phyloP scores from a whole-genome alignment of 2,329 filamentous ascomycete species.

The Cryoendolithus antarcticus region DNA sequence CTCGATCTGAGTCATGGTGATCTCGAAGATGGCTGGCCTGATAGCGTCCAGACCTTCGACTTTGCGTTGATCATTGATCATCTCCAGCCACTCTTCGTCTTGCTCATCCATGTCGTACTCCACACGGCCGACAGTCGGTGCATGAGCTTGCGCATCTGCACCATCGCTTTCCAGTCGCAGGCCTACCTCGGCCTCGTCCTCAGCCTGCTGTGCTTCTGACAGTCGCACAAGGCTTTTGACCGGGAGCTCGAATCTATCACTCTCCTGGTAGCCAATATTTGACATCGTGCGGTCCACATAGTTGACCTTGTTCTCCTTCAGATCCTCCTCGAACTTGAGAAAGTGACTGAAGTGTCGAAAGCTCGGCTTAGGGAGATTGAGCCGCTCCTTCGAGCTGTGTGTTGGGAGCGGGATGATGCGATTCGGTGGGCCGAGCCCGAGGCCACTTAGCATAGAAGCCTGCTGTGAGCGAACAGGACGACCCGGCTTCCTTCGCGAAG shows the following conservation, averaged over 20 bases:
- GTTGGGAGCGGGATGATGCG: constrained; percentile 65
- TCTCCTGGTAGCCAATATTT: constrained; percentile 90
- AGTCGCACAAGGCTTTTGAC: constrained; percentile 57
- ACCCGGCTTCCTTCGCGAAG: constrained; percentile 40
- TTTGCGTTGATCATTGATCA: constrained; percentile 66
- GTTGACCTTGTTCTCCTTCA: constrained; percentile 62
- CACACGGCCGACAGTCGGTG: constrained; percentile 56
- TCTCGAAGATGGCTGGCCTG: constrained; percentile 88
- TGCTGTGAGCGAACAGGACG: constrained; percentile 49
- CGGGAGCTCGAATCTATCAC: constrained; percentile 71
- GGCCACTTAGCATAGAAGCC: constrained; percentile 47
- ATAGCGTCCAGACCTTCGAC: constrained; percentile 66
- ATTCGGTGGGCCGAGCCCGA: constrained; percentile 46
- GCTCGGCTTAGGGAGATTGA: constrained; percentile 64
- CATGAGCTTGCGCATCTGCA: constrained; percentile 41
- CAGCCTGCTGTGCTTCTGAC: constrained; percentile 49
- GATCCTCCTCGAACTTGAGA: constrained; percentile 69
- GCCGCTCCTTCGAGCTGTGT: constrained; percentile 66
- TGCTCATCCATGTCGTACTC: constrained; percentile 99
- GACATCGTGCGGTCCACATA: constrained; percentile 97
- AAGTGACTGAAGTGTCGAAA: constrained; percentile 72
- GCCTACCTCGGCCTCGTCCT: constrained; percentile 46
- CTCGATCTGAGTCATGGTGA: constrained; percentile 97
- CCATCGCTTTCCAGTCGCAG: constrained; percentile 45
- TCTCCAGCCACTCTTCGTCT: constrained; percentile 89